Conservation (phyloP, 2,329 filamentous ascomycete genomes). For the Penicillium sp. region DNA sequence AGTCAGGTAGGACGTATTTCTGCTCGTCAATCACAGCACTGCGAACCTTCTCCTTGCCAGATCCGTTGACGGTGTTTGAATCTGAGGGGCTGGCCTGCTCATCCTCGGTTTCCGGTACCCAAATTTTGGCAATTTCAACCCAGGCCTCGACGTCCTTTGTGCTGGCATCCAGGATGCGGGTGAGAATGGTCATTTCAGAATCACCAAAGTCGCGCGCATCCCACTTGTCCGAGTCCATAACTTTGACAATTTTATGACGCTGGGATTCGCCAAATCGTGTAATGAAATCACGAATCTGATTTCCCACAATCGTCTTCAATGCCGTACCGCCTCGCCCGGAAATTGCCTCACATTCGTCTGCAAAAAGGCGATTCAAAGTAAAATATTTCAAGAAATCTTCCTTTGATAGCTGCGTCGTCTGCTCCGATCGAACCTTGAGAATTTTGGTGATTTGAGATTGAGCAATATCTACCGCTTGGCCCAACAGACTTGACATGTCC, state of each 20-base stretch:
- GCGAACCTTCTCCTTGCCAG: slow-evolving; percentile 58
- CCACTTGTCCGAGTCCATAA: slow-evolving; percentile 59
- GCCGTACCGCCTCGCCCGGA: slow-evolving; percentile 56
- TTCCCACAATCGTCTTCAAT: slow-evolving; percentile 56
- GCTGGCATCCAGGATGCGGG: slow-evolving; percentile 54
- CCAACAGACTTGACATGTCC: slow-evolving; percentile 60
- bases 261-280: slow-evolving; percentile 52
- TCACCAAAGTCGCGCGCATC: slow-evolving; percentile 59
- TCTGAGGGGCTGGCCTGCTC: slow-evolving; percentile 24
- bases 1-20: slow-evolving; percentile 77
- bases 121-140: slow-evolving; percentile 48
- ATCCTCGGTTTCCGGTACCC: slow-evolving; percentile 38
- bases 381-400: slow-evolving; percentile 58
- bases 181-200: slow-evolving; percentile 46
- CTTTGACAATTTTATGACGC: slow-evolving; percentile 51
- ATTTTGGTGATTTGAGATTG: slow-evolving; percentile 60
- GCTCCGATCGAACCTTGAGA: slow-evolving; percentile 58
- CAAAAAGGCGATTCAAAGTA: slow-evolving; percentile 57
- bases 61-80: slow-evolving; percentile 38
- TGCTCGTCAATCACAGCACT: slow-evolving; percentile 77
- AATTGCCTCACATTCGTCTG: slow-evolving; percentile 62
- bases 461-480: slow-evolving; percentile 61
- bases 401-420: slow-evolving; percentile 51
- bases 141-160: slow-evolving; percentile 53
- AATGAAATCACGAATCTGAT: slow-evolving; percentile 59